Evolutionary conservation across 139 green algal species (phyloP).

Genomic region (Coelastrella sp.): DNA sequence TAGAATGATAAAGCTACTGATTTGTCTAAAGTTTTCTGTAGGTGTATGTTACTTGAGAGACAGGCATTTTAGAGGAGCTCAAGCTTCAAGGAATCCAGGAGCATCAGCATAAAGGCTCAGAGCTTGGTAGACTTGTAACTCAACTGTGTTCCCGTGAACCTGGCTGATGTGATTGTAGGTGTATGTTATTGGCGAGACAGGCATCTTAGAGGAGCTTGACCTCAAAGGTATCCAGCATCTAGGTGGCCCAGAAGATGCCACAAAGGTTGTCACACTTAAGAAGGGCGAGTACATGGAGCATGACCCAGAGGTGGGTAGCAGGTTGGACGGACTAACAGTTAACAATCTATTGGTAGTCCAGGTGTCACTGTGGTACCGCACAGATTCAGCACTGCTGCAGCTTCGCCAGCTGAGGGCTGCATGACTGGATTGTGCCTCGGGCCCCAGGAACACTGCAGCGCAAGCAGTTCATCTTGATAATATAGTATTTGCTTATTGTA

Average conservation of each 20-base stretch:
- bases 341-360: too few species aligned
- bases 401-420: conserved; percentile 45
- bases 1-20: too few species aligned
- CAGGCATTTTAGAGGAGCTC: conserved; percentile 96
- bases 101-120: conserved; percentile 74
- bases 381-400: too few species aligned
- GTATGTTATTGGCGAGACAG: conserved; percentile 92
- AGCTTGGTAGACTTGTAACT: neutral
- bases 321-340: too few species aligned
- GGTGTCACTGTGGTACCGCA: neutral
- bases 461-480: conserved; percentile 89
- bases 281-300: conserved; percentile 91
- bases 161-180: too few species aligned
- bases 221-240: conserved; percentile 92
- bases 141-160: too few species aligned
- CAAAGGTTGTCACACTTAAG: conserved; percentile 90
- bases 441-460: neutral
- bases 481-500: too few species aligned
- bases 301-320: conserved; percentile 83
- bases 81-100: conserved; percentile 92
- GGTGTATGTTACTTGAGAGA: conserved; percentile 92
- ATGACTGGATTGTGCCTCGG: neutral
- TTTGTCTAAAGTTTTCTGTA: too few species aligned
- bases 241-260: conserved; percentile 92
- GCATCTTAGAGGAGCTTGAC: conserved; percentile 97